Base-by-base conservation (phyloP, 2,329 filamentous ascomycete species). In the Fusarium sp. region DNA sequence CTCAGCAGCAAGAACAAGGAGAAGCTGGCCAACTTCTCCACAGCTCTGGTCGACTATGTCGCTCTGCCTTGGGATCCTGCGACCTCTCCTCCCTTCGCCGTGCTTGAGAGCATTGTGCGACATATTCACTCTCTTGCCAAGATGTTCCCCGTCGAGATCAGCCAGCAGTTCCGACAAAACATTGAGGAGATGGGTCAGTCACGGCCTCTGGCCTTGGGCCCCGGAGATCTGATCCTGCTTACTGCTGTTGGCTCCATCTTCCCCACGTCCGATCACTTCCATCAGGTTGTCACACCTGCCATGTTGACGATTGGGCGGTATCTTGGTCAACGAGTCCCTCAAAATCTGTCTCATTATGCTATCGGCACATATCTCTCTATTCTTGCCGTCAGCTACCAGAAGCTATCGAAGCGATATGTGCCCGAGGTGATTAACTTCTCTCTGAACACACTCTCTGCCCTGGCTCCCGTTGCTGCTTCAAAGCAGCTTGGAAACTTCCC, bases 231-330 rank as follows among this genome's bases (percentile, higher is more conserved):
- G 22, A 84, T 95, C 25, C 85, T 97, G n/a, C 85, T 99, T 38
- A 95, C 94, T 0, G 95, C 94, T 0, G 90, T 98, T 69, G 91
- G 92, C 45, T 91, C 91, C 3, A 93, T 97, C 63, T 99, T 97
- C 79, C 95, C 97, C 6, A 98, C 97, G 0, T 98, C 95, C 0
- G 97, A 99, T 83, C 95, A 98, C 83, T 99, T 98, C 83, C 97
- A 99, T 79, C 93, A 97, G 77, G 94, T 98, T 38, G 93, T 95
- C 45, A 99, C 97, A 2, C 97, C 97, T 2, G 93, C 96, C 1
- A 93, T 95, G 83, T 90, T 98, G 6, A 89, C 92, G n/a, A 94
- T 98, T 82, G 90, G 90, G 14, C 91, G 94, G 64, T 98, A 94
- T 83, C 88, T 99, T 29, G 94, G 93, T 2, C 91, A 98, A 77